Conservation (phyloP, 768 basidiomycete species). For the Nevesoporus exiguus region DNA sequence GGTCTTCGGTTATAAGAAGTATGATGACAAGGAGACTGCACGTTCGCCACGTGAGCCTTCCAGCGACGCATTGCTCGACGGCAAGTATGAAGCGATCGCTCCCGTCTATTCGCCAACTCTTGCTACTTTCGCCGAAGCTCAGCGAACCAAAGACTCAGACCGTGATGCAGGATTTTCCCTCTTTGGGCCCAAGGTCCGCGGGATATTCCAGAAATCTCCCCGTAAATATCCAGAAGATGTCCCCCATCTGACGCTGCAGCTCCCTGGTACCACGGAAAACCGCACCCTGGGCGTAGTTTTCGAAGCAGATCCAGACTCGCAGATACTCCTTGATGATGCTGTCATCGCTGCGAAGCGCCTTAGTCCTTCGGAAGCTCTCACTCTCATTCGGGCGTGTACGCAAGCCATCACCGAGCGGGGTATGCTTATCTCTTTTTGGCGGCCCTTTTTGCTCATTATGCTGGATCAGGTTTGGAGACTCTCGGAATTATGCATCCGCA, state of each 20-base stretch:
- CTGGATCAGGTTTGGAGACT: constrained; percentile 63
- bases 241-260: constrained; percentile 62
- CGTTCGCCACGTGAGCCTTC: constrained; percentile 34
- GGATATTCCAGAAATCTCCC: constrained; percentile 33
- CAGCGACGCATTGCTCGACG: constrained; percentile 56
- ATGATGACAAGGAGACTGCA: constrained; percentile 45
- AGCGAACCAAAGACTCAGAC: constrained; percentile 35
- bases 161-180: constrained; percentile 46
- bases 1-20: constrained; percentile 72
- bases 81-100: constrained; percentile 71
- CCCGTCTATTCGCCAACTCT: constrained; percentile 39
- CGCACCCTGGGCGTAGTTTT: constrained; percentile 55
- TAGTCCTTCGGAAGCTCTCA: constrained; percentile 58
- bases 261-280: constrained; percentile 52
- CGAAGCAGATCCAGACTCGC: constrained; percentile 53
- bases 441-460: constrained; percentile 1
- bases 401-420: constrained; percentile 62
- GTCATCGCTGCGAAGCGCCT: constrained; percentile 57
- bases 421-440: constrained; percentile 30
- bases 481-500: constrained; percentile 85
- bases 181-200: constrained; percentile 47
- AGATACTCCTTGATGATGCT: constrained; percentile 46
- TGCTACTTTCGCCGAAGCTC: constrained; percentile 14
- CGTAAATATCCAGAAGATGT: constrained; percentile 33
- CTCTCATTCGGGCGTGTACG: constrained; percentile 66